Base-by-base conservation (phyloP, 1,139 yeast genomes). In the Lodderomyces pseudojiufengensis region DNA sequence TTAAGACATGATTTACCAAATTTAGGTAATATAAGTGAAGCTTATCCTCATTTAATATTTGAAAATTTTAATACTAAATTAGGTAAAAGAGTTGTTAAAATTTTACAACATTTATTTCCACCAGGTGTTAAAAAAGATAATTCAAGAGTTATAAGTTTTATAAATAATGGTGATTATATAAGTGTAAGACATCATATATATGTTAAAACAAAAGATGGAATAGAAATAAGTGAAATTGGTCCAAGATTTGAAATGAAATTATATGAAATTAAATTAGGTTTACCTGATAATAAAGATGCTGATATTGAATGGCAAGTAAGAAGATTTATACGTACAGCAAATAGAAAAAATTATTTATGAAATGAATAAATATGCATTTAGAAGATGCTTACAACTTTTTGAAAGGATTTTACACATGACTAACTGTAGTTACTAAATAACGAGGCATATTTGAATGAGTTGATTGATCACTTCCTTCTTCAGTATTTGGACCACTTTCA, bases 241-340 rank as follows among this genome's bases (percentile, higher is more conserved):
- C 99, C 99, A n/a, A 70, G 99, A 43, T 92, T 92, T 52, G 98
- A 94, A 62, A 88, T 92, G 97, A 78, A 88, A 57, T 65, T 92
- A 44, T 92, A 80, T 55, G 97, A 92, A 57, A 66, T 94, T 45
- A 77, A 82, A 54, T 70, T 94, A 48, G 97, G 99, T 3, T 85
- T 95, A 34, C 66, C 92, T 44, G 98, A 92, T 51, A 87, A 90
- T 57, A 85, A 85, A 63, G 97, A 94, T 59, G 96, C 97, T n/a
- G 98, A 92, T 53, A 80, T 87, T 22, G 99, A 92, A 61, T 92
- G 98, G 98, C 87, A 86, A 65, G 68, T 86, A 50, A 77, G 95
- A 59, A 80, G 97, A 50, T 92, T 90, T 52, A 87, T 88, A 36
- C 76, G 97, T 56, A 92, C 98, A 23, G 97, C 95, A 16, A 88